phyloP scores from a whole-genome alignment of 176 grass and related monocot genomes.

The Rhynchospora tenuis region DNA sequence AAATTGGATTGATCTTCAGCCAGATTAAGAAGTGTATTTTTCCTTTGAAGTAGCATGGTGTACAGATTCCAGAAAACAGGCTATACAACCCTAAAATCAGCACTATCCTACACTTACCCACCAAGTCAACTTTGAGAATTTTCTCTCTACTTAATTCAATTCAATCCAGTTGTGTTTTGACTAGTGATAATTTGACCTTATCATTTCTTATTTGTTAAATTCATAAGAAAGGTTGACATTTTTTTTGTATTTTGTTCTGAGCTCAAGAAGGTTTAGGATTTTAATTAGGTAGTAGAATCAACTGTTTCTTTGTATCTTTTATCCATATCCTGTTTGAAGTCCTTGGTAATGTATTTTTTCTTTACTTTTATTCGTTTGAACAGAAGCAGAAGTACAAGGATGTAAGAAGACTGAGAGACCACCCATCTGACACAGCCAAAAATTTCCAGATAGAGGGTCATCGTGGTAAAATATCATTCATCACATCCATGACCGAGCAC shows the following conservation, averaged over 20 bases:
- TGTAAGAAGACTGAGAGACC: conserved; percentile 77
- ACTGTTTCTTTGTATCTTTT: not conserved
- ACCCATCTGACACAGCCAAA: conserved; percentile 86
- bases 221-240: not conserved
- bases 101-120: not conserved
- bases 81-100: not conserved
- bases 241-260: not conserved
- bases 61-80: not conserved
- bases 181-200: not conserved
- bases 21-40: not conserved
- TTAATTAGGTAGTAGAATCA: not conserved
- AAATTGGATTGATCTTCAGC: not conserved
- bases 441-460: conserved; percentile 84
- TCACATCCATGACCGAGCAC: conserved; percentile 96
- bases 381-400: conserved; percentile 59
- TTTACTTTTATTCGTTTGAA: conserved; percentile 21
- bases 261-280: not conserved
- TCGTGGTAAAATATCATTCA: conserved; percentile 88
- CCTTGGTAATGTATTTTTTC: not conserved
- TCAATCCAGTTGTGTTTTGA: not conserved
- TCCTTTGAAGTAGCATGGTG: no score
- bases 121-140: not conserved
- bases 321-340: not conserved
- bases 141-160: not conserved
- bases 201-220: not conserved